Evolutionary conservation across 495 filamentous ascomycete species (phyloP), one percentile per base, ranked within the genome.

Genomic region (Aspergillus carlsbadensis): DNA sequence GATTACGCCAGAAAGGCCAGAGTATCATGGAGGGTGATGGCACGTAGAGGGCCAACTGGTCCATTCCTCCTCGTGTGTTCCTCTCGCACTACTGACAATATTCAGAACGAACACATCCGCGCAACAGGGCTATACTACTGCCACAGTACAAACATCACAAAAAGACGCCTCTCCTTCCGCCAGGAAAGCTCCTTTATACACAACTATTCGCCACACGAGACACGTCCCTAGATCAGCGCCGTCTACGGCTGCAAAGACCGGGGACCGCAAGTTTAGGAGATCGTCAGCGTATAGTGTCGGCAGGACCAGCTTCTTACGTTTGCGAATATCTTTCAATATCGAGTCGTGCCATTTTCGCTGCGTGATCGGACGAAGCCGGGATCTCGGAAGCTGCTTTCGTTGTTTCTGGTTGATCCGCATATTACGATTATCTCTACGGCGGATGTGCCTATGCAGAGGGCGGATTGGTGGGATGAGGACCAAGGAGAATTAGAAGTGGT

Each of bases 51-150:
- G 26, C 4, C 26, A 29, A 29, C 26, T 29, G 26, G 26, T 29
- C 3, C 26, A 8, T 29, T 4, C 26, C 26, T 3, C 3, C 26
- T 3, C 26, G n/a, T n/a, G n/a, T n/a, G n/a, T n/a, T n/a, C n/a
- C n/a, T n/a, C n/a, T 29, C 8, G 3, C 26, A 29, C 8, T 3
- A 29, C 26, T 29, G 8, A 29, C 26, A 29, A 29, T 8, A 8
- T 8, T 4, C 8, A 29, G 26, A 29, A 29, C 26, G 26, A 29
- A 29, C 26, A 29, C 26, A 29, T 29, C 26, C 8, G 72, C 29
- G 80, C 80, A 6, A 81, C 78, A 1, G 78, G 78, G 1, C 54
- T 84, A 5, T 83, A 80, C 58, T 83, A 83, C 66, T 84, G 81
- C 62, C 76, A 82, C 56, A 64, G 57, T 13, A 17, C 29, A 31